phyloP scores from a whole-genome alignment of 2,329 filamentous ascomycete species.

The Aspergillus awamori region DNA sequence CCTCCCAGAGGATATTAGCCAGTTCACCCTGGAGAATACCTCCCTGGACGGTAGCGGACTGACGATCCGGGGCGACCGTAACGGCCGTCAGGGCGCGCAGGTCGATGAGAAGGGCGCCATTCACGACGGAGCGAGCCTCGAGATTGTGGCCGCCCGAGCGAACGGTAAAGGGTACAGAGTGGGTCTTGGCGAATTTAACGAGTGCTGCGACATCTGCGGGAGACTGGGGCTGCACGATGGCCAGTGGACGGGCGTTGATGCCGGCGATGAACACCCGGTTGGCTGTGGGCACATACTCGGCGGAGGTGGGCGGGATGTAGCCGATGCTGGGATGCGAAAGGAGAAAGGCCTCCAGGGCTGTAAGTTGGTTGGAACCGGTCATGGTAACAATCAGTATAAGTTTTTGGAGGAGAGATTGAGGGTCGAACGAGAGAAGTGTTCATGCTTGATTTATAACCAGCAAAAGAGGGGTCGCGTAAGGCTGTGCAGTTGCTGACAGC shows the following conservation, averaged over 20 bases:
- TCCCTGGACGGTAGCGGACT: slow-evolving; percentile 17
- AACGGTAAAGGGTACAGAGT: slow-evolving; percentile 17
- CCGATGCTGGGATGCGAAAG: slow-evolving; percentile 11
- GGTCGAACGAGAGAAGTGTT: too few species aligned
- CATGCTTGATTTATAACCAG: too few species aligned
- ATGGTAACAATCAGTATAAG: not conserved
- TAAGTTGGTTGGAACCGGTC: not conserved
- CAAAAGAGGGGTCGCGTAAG: too few species aligned
- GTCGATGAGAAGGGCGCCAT: slow-evolving; percentile 20
- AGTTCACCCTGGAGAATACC: slow-evolving; percentile 19
- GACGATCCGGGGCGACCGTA: slow-evolving; percentile 5
- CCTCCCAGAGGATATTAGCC: slow-evolving; percentile 3
- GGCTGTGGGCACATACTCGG: slow-evolving; percentile 4
- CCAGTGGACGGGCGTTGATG: slow-evolving; percentile 13
- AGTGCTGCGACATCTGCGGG: slow-evolving; percentile 13
- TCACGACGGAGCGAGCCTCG: slow-evolving; percentile 11
- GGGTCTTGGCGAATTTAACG: slow-evolving; percentile 13
- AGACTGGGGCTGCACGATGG: slow-evolving; percentile 15
- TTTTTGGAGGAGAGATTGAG: too few species aligned
- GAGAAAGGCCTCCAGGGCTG: slow-evolving; percentile 13
- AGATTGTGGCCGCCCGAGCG: slow-evolving; percentile 25
- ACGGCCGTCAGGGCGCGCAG: slow-evolving; percentile 18
- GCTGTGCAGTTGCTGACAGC: too few species aligned
- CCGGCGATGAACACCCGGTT: slow-evolving; percentile 8
- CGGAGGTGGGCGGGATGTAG: slow-evolving; percentile 10